These are phyloP conservation scores for Anthracocystis setariae DNA, from an alignment of 1,284 basidiomycete species.

Conservation along the genomic window DNA sequence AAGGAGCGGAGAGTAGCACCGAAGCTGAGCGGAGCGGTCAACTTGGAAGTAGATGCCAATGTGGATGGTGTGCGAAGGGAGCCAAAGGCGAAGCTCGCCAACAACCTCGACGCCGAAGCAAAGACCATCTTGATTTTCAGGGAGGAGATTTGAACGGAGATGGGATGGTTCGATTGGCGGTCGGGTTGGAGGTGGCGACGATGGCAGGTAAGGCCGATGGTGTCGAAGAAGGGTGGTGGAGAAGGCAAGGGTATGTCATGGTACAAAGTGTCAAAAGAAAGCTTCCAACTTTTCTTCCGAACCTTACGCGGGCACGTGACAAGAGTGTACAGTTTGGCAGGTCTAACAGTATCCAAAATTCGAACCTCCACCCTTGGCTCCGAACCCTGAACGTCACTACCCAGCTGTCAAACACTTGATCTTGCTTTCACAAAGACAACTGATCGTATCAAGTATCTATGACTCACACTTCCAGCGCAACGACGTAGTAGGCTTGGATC, in stretches of 20 bases:
- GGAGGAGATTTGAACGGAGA: too few species aligned
- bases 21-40: neutral
- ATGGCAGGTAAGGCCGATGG: neutral
- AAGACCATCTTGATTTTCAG: constrained; percentile 20
- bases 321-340: neutral
- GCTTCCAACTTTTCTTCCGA: constrained; percentile 34
- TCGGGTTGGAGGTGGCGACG: too few species aligned
- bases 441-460: too few species aligned
- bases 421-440: too few species aligned
- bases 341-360: constrained; percentile 16
- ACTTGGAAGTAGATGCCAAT: neutral
- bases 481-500: too few species aligned
- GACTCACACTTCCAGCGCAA: too few species aligned
- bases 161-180: too few species aligned
- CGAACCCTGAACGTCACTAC: too few species aligned
- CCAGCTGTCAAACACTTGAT: too few species aligned
- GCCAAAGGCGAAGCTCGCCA: constrained; percentile 22
- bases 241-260: neutral
- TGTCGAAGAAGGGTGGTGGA: neutral
- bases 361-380: constrained; percentile 10
- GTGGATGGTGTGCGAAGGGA: constrained; percentile 14
- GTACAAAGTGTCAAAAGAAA: constrained; percentile 11
- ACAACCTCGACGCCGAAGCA: constrained; percentile 22
- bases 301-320: constrained; percentile 23
- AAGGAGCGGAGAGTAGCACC: constrained; percentile 10